These are phyloP conservation scores for Auricularia sp. DNA, from an alignment of 768 basidiomycete genomes.

Conservation along the genomic window DNA sequence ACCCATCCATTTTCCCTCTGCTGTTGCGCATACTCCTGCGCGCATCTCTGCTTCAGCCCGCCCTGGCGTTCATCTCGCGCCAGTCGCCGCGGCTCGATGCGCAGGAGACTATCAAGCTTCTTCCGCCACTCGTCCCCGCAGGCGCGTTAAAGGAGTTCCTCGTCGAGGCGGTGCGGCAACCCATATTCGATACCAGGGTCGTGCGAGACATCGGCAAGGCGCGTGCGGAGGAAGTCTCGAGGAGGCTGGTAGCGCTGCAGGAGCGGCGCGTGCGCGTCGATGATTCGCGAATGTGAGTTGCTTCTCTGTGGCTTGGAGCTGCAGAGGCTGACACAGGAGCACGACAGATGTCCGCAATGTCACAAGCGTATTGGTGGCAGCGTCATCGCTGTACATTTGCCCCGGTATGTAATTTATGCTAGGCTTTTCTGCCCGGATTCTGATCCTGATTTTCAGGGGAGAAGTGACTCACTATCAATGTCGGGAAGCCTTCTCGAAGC, in stretches of 20 bases:
- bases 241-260: constrained; percentile 67
- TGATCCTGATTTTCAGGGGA: constrained; percentile 41
- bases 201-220: constrained; percentile 62
- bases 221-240: constrained; percentile 67
- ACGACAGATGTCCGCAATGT: constrained; percentile 81
- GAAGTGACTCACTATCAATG: constrained; percentile 97
- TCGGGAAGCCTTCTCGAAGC: constrained; percentile 63
- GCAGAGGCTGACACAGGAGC: constrained; percentile 2
- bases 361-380: constrained; percentile 89
- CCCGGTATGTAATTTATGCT: constrained; percentile 42
- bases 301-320: neutral
- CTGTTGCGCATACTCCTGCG: constrained; percentile 83
- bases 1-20: constrained; percentile 64
- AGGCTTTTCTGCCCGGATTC: neutral
- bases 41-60: constrained; percentile 67
- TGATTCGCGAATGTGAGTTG: constrained; percentile 81
- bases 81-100: constrained; percentile 79
- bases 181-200: constrained; percentile 60
- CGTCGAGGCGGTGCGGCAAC: constrained; percentile 53
- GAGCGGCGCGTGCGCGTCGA: constrained; percentile 77
- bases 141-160: constrained; percentile 73
- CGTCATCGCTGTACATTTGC: constrained; percentile 88
- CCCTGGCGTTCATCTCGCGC: constrained; percentile 76
- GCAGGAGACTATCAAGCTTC: constrained; percentile 68
- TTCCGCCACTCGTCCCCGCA: constrained; percentile 85